Base-by-base conservation (phyloP, 2,329 filamentous ascomycete species). In the Sarocladiaceae sp. region DNA sequence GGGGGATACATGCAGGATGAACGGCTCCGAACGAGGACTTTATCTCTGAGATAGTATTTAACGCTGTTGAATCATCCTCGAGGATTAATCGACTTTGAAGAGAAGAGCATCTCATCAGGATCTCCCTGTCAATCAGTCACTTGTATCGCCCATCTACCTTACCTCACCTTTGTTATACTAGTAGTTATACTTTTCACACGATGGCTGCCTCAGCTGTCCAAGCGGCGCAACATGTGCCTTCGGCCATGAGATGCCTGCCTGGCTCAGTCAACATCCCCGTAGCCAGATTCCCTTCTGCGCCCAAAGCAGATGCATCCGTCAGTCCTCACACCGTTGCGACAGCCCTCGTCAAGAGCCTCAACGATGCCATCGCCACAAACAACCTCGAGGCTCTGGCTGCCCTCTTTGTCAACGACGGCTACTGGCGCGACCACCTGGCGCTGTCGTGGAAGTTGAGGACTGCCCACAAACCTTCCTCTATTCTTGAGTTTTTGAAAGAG, bases 181-280 rank as follows among this genome's bases (percentile, higher is more conserved):
- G 18, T 10, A 16, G 15, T 34, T 10, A 19, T 9, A 34, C 20
- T 41, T 15, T n/a, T 41, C 15, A 10, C 39, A 35, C 10, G 13
- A 45, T 45, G 44, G 44, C 44, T 24, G 18, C 34, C 26, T 19
- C 35, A 33, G 44, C 40, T 16, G 34, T 33, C 24, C 33, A 45
- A 32, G 37, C 37, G 23, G 23, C 33, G 9, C 33, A 35, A 15
- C 15, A 21, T 12, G 37, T 41, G 11, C 58, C 59, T 4, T 61
- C 58, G 3, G 50, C 55, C 31, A 55, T 57, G 37, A 49, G 59
- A 39, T 51, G 51, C 20, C 55, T 61, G 6, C 68, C 73, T 0
- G 79, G 78, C 43, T 82, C 77, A 0, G 57, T 73, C 56, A 80
- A 81, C 53, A 66, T 78, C 32, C 55, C 61, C 2, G 53, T 73